Evolutionary conservation across 2,329 filamentous ascomycete genomes (phyloP), one percentile per base, ranked within the genome.

Genomic region (Phaeomoniella chlamydospora): DNA sequence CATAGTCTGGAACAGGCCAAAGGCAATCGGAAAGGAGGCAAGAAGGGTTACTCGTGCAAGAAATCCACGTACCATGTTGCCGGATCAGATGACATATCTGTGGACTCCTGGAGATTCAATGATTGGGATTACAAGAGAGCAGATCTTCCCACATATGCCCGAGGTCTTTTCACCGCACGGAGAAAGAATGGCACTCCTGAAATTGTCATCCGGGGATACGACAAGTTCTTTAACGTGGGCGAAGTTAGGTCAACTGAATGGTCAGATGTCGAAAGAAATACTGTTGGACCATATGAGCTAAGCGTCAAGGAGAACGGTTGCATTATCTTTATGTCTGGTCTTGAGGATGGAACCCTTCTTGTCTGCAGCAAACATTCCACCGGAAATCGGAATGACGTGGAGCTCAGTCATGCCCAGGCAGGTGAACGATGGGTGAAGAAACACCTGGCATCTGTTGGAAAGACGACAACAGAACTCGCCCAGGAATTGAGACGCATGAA

Each of bases 301-400:
- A 96, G 86, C 39, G 74, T 96, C 36, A 98, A 98, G 62, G 90
- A 98, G 59, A 98, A 98, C 50, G 90, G 90, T n/a, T 98, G 90
- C 58, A 98, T 98, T 57, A 94, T 98, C 47, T 98, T 98, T 63
- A 77, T 98, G 31, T 80, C 86, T 12, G 90, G 87, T 11, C 67
- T 98, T 15, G 83, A 92, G 49, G 87, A 94, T 49, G 87, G 75
- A 22, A 85, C 83, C 2, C 65, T 98, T 6, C 66, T 98, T 5
- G 87, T 98, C n/a, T 96, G 88, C 71, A 96, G 88, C 68, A 98
- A 98, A 54, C 90, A 98, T 56, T 96, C 90, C 1, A 96, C 87
- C 0, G 90, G 90, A 4, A 65, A 74, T 15, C 73, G 88, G n/a
- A 59, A 58, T 15, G 84, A 92, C 51, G 60, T 66, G 4, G 69